These are phyloP conservation scores for Hordeum marinum DNA, from an alignment of 176 grass and related monocot species.

Conservation along the genomic window DNA sequence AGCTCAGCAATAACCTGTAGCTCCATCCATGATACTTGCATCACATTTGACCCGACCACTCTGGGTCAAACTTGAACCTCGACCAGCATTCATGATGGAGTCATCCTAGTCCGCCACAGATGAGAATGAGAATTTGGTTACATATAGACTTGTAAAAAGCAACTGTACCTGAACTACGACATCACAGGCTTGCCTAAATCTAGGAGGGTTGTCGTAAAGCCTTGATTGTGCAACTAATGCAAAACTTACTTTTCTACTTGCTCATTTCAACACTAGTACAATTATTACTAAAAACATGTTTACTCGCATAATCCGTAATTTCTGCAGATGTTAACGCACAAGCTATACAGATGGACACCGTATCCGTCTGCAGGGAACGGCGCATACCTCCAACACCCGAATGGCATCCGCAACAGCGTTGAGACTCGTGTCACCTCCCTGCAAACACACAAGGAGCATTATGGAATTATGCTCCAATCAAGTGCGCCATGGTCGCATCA, in stretches of 20 bases:
- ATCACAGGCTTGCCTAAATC: neutral
- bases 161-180: neutral
- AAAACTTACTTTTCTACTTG: neutral
- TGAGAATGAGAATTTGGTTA: neutral
- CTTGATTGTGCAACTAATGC: neutral
- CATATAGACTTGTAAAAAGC: slow-evolving; percentile 11
- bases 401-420: slow-evolving; percentile 80
- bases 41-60: slow-evolving; percentile 82
- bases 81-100: slow-evolving; percentile 65
- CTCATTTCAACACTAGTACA: neutral
- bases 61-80: slow-evolving; percentile 86
- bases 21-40: slow-evolving; percentile 95
- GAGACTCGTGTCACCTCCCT: slow-evolving; percentile 65
- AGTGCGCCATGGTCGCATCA: neutral
- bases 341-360: neutral
- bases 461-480: neutral
- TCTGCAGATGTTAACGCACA: neutral
- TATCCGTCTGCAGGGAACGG: neutral
- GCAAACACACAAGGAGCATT: slow-evolving; percentile 22
- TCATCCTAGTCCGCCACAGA: slow-evolving; percentile 66
- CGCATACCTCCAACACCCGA: slow-evolving; percentile 66
- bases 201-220: neutral
- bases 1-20: slow-evolving; percentile 65
- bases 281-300: neutral
- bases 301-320: neutral